These are phyloP conservation scores for Lecanicillium sp. DNA, from an alignment of 2,329 filamentous ascomycete genomes.

Conservation along the genomic window DNA sequence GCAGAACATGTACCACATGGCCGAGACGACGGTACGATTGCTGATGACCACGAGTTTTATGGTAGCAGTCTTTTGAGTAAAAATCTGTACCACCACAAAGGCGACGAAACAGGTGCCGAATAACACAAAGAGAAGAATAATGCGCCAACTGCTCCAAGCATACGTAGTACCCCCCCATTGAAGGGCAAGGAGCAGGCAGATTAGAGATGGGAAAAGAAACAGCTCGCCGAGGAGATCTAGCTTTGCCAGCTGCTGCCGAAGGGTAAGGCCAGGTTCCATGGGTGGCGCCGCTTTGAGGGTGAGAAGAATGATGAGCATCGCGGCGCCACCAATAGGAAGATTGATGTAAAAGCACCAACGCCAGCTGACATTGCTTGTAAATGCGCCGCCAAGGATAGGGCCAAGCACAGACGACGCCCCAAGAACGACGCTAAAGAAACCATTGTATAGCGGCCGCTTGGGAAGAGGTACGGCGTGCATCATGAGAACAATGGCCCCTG, in stretches of 20 bases:
- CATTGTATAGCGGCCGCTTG: conserved; percentile 23
- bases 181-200: conserved; percentile 41
- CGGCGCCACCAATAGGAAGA: conserved; percentile 23
- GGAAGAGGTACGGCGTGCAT: conserved; percentile 29
- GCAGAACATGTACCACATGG: conserved; percentile 2
- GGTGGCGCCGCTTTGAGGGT: conserved; percentile 12
- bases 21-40: conserved; percentile 28
- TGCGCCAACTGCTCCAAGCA: conserved; percentile 32
- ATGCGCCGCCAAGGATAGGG: conserved; percentile 19
- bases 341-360: conserved; percentile 21
- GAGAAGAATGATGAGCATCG: conserved; percentile 19
- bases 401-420: conserved; percentile 14
- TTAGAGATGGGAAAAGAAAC: conserved; percentile 25
- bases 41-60: conserved; percentile 31
- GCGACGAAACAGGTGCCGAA: conserved; percentile 31
- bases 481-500: conserved; percentile 20
- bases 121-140: conserved; percentile 37
- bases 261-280: too few species aligned
- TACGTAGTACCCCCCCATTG: conserved; percentile 38
- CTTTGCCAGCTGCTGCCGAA: conserved; percentile 7
- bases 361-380: conserved; percentile 25
- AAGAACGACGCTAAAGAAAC: conserved; percentile 24
- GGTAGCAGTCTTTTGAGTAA: conserved; percentile 28
- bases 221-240: conserved; percentile 20
- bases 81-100: conserved; percentile 32